These are phyloP conservation scores for Ophiostoma perfectum DNA, from an alignment of 2,329 filamentous ascomycete species.

Conservation along the genomic window DNA sequence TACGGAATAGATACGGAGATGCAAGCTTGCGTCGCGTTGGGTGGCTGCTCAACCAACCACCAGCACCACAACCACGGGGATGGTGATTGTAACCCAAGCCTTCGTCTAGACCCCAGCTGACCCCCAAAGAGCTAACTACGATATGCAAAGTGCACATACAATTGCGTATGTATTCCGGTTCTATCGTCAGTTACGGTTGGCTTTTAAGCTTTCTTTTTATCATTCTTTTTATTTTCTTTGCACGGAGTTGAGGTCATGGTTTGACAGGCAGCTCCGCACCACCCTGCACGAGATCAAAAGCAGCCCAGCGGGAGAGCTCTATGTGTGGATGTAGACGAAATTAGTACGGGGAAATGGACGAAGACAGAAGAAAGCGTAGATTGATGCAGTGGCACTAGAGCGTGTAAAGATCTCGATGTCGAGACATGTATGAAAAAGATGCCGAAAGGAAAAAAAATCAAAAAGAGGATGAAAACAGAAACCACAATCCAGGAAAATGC, in stretches of 20 bases:
- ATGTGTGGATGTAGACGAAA: neutral
- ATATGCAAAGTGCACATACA: neutral
- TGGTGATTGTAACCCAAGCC: conserved; percentile 4
- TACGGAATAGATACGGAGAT: conserved; percentile 1
- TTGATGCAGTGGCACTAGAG: neutral
- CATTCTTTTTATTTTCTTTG: no score
- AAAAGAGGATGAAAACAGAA: no score
- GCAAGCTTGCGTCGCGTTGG: neutral
- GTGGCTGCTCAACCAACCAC: conserved; percentile 1
- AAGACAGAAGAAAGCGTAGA: neutral
- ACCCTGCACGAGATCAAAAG: conserved; percentile 5
- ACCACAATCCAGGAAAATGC: no score
- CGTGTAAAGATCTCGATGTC: neutral
- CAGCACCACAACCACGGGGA: neutral
- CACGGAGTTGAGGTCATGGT: neutral
- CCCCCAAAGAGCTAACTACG: neutral
- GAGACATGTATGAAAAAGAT: neutral
- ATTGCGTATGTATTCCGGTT: neutral
- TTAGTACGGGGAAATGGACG: neutral
- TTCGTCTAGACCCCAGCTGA: conserved; percentile 6
- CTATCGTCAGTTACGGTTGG: neutral
- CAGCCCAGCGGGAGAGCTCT: neutral
- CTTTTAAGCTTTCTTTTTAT: neutral
- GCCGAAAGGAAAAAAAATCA: neutral
- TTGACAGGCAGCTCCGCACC: neutral